Base-by-base conservation (phyloP, 164 flowering plant species). In the Amborella trichopoda region DNA sequence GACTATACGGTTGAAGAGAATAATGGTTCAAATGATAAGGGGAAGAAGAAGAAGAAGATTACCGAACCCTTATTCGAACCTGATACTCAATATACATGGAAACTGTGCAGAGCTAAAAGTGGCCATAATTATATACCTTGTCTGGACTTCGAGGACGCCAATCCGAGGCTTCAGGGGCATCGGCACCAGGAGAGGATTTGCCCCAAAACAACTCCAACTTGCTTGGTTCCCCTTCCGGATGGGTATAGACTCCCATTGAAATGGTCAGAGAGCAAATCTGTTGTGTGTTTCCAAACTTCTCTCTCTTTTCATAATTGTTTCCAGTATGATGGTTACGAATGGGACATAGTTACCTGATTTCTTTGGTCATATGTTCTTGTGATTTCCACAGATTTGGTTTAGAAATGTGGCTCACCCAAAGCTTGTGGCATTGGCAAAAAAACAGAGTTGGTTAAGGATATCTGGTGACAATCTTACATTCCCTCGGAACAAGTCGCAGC, bases 61-160 rank as follows among this genome's bases (percentile, higher is more conserved):
- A 46, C 50, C n/a, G 88, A 83, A 28, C 95, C 90, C 0, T 40
- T 91, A 27, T 91, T 91, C 46, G 95, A 83, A 64, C 69, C 74
- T 0, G 77, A 67, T 28, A 73, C 71, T 4, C 76, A 68, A 23
- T 77, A 84, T 55, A 66, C 51, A 28, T 91, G 99, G 99, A 91
- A 73, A 61, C 55, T 66, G 27, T 91, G 99, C 57, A 71, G 44
- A 44, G 67, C 76, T n/a, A 84, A 84, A 55, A 83, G 88, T 59
- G 77, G 77, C 58, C 78, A 87, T 32, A 87, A 83, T 54, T 91
- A 87, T 59, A 71, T 91, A 55, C 99, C 99, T 46, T 91, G 96
- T 52, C 61, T 84, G 34, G 99, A 91, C 52, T 52, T 73, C 54
- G 96, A 91, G 45, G 49, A 57, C 46, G 34, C 65, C 18, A 30